Evolutionary conservation across 257 asterid species (phyloP).

Genomic region (Lithospermum erythrorhizon): DNA sequence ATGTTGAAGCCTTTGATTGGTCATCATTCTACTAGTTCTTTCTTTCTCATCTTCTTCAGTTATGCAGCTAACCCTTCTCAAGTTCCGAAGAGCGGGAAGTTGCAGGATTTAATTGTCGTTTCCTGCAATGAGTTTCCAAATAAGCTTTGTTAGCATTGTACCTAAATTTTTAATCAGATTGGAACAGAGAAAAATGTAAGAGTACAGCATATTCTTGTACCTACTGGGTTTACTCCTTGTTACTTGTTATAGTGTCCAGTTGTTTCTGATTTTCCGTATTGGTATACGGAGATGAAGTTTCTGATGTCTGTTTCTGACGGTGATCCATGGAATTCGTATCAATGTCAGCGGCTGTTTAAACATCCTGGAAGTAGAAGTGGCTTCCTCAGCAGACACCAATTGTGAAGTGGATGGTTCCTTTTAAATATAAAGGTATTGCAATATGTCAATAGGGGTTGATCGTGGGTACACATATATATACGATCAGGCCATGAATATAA

Average conservation of each 20-base stretch:
- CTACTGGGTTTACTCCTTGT: neutral
- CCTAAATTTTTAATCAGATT: too few species aligned
- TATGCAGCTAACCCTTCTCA: too few species aligned
- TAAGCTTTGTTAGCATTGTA: too few species aligned
- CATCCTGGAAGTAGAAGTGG: constrained; percentile 8
- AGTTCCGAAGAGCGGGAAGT: too few species aligned
- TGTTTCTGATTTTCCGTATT: neutral
- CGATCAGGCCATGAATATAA: neutral
- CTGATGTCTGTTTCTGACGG: neutral
- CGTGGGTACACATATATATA: neutral
- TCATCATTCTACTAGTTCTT: too few species aligned
- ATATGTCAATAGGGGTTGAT: neutral
- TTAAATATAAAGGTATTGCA: neutral
- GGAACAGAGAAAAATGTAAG: too few species aligned
- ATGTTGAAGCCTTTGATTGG: too few species aligned
- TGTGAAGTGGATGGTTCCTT: constrained; percentile 22
- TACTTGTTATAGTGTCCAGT: neutral
- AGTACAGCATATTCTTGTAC: neutral
- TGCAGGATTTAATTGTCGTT: too few species aligned
- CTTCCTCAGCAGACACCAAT: constrained; percentile 9
- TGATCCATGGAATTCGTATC: neutral
- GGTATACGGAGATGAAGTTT: neutral
- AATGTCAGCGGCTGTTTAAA: constrained; percentile 6
- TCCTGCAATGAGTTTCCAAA: too few species aligned
- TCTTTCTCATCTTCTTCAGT: too few species aligned